Conservation (phyloP, 345 rosid species). For the Nephelium lappaceum region DNA sequence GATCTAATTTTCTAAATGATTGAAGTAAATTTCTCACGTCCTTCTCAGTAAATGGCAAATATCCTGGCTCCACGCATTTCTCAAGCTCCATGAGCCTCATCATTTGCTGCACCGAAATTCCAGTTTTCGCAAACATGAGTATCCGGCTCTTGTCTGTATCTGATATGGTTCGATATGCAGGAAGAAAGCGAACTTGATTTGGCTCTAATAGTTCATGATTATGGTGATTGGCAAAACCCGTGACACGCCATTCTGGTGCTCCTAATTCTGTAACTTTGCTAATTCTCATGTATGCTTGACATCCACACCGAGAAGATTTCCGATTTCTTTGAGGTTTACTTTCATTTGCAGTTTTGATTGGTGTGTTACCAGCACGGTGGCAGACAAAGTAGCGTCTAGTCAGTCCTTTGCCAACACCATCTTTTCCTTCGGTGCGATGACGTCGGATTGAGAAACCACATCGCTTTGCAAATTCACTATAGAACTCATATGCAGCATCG, state of each 20-base stretch:
- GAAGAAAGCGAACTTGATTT: constrained; percentile 94
- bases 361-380: constrained; percentile 98
- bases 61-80: constrained; percentile 95
- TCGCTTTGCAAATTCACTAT: constrained; percentile 79
- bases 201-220: constrained; percentile 90
- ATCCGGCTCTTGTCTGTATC: constrained; percentile 88
- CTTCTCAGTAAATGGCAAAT: constrained; percentile 91
- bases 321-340: constrained; percentile 87
- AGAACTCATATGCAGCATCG: constrained; percentile 90
- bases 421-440: constrained; percentile 97
- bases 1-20: constrained; percentile 79
- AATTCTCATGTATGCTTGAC: constrained; percentile 87
- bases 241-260: constrained; percentile 86
- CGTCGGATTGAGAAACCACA: constrained; percentile 95
- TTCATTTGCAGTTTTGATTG: constrained; percentile 63
- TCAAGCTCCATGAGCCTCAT: constrained; percentile 98
- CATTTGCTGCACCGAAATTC: constrained; percentile 98
- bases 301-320: constrained; percentile 92
- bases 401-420: constrained; percentile 94
- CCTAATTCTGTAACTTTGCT: constrained; percentile 80
- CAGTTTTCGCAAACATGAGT: constrained; percentile 96
- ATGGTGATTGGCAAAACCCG: constrained; percentile 89
- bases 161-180: constrained; percentile 91
- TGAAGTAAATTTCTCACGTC: constrained; percentile 97
- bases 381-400: constrained; percentile 96